Base-by-base conservation (phyloP, 768 basidiomycete species). In the Serpula lacrymans region DNA sequence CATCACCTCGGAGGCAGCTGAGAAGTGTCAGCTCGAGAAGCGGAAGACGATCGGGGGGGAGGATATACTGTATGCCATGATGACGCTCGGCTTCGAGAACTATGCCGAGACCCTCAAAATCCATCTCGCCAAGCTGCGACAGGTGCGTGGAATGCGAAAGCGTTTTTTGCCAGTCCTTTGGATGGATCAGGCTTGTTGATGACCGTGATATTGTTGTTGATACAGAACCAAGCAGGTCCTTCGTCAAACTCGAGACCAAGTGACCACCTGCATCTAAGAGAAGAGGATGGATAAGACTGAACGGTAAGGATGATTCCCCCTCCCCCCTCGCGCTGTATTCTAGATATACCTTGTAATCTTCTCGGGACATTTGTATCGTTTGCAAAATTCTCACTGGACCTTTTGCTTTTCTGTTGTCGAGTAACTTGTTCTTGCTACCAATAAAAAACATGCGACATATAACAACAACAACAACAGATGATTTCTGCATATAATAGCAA, bases 1-100 rank as follows among this genome's bases (percentile, higher is more conserved):
- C 75, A 92, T 98, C 68, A 96, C 94, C 21, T 88, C 84, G 31
- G 95, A 98, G 63, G 95, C 95, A 4, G 91, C 90, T 12, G 95
- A 97, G 64, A 91, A 91, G 55, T 94, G 92, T 50, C 78, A 87
- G 58, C 71, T 87, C 51, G 94, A 97, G 70, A 98, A 98, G 66
- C 77, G 95, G 47, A 98, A 98, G 72, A 98, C 95, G 43, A 93
- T 97, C 31, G 93, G 91, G 10, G 95, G 95, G 18, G 94, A 98
- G 71, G 95, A 98, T 62, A 94, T 98, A 33, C 65, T 98, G 42
- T 87, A 90, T 51, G 93, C 93, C n/a, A 93, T 97, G 90, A 69
- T 76, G 25, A 77, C 84, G 26, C 75, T 98, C 16, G 95, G 95
- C 17, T 96, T 96, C 53, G 94, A 96, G 51, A 88, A 95, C 54